Conservation (phyloP, 192 early-diverging fungal genomes). For the Radiomyces spectabilis region DNA sequence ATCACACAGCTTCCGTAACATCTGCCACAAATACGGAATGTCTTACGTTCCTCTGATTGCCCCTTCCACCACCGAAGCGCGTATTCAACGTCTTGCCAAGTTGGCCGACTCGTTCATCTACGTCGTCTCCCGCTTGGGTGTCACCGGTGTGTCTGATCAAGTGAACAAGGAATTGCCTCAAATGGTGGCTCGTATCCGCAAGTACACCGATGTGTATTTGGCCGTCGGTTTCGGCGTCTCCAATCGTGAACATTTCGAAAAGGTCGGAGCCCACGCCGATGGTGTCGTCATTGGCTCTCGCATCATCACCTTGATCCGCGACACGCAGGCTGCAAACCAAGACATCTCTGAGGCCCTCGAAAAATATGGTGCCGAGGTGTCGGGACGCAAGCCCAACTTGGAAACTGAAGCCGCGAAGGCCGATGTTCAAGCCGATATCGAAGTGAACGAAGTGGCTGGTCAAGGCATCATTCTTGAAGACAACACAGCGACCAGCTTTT, state of each 20-base stretch:
- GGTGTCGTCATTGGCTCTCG: constrained; percentile 95
- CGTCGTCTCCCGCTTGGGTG: constrained; percentile 88
- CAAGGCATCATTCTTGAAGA: constrained; percentile 4
- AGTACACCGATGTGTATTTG: constrained; percentile 73
- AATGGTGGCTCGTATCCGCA: constrained; percentile 70
- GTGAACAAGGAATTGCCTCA: constrained; percentile 64
- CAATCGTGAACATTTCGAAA: constrained; percentile 78
- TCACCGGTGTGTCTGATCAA: constrained; percentile 75
- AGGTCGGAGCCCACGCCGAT: constrained; percentile 82
- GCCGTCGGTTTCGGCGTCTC: constrained; percentile 98
- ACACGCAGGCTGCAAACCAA: constrained; percentile 28
- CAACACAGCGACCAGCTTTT: constrained; percentile 17
- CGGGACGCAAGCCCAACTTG: constrained; percentile 25
- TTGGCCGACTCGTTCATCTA: constrained; percentile 94
- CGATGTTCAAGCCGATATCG: constrained; percentile 15
- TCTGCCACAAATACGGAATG: constrained; percentile 54
- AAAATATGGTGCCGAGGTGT: constrained; percentile 39
- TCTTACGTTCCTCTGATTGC: constrained; percentile 54
- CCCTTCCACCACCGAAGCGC: constrained; percentile 82
- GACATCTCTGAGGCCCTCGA: constrained; percentile 33
- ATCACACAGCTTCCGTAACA: constrained; percentile 73
- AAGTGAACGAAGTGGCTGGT: constrained; percentile 7
- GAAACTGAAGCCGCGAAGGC: constrained; percentile 35
- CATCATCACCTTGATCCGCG: constrained; percentile 77
- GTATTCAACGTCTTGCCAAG: constrained; percentile 69